These are phyloP conservation scores for Stipa capillata DNA, from an alignment of 176 grass and related monocot genomes.

Conservation along the genomic window DNA sequence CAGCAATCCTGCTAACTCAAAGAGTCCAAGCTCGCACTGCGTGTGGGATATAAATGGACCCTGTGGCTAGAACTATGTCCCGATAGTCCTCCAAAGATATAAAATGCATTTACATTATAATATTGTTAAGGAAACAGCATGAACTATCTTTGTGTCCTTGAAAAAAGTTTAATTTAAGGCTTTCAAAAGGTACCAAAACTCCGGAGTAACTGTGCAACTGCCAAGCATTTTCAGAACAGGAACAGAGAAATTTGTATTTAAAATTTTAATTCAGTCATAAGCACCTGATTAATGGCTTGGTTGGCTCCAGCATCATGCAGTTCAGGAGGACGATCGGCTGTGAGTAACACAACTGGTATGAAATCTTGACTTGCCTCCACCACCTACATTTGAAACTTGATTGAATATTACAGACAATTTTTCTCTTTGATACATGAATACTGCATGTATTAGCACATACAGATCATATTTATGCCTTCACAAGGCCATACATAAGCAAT, in stretches of 20 bases:
- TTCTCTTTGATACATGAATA: not conserved
- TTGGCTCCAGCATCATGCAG: slow-evolving; percentile 89
- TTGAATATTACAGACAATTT: slow-evolving; percentile 4
- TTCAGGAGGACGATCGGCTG: slow-evolving; percentile 91
- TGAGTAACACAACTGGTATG: slow-evolving; percentile 77
- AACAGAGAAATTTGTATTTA: slow-evolving; percentile 23
- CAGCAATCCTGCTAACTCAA: not conserved
- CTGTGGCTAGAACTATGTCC: not conserved
- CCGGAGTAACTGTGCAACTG: not conserved
- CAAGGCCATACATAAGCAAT: not conserved
- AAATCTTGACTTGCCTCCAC: slow-evolving; percentile 93
- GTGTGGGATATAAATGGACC: not conserved
- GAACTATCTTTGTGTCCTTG: not conserved
- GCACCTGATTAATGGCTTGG: slow-evolving; percentile 91
- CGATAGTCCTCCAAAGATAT: not conserved
- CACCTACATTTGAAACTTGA: slow-evolving; percentile 46
- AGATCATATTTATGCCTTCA: slow-evolving; percentile 6
- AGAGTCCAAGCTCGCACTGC: not conserved
- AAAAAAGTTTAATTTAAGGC: not conserved
- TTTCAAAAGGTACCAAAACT: not conserved
- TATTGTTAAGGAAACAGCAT: not conserved
- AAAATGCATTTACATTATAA: slow-evolving; percentile 1
- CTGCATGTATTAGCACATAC: not conserved
- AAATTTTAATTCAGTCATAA: not conserved
- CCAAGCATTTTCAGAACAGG: not conserved